Evolutionary conservation across 371 early-diverging fungal species (phyloP).

Genomic region (Rozella allomycis): DNA sequence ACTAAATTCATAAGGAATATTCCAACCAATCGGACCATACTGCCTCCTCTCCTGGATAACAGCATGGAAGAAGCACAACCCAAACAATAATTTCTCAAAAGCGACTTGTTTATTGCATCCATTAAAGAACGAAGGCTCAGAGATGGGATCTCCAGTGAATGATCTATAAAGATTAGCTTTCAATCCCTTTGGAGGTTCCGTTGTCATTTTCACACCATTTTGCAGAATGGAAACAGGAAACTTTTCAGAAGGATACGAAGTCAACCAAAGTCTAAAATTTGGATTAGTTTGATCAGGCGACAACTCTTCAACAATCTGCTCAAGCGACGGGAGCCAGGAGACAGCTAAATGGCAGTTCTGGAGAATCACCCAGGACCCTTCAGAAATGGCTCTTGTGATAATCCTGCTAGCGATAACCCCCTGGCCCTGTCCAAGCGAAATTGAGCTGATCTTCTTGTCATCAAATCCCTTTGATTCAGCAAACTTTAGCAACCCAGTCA

Average conservation of each 20-base stretch:
- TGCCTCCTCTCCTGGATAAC: conserved; percentile 23
- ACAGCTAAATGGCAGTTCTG: conserved; percentile 31
- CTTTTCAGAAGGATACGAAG: conserved; percentile 25
- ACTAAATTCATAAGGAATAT: conserved; percentile 36
- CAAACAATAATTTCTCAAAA: conserved; percentile 22
- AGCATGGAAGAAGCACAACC: conserved; percentile 28
- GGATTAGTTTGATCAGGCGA: conserved; percentile 18
- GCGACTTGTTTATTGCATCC: conserved; percentile 18
- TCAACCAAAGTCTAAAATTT: conserved; percentile 24
- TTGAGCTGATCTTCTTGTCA: conserved; percentile 16
- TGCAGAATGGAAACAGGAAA: conserved; percentile 27
- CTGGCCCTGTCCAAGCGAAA: conserved; percentile 29
- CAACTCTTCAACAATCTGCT: conserved; percentile 27
- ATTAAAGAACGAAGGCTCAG: conserved; percentile 23
- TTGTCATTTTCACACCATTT: conserved; percentile 33
- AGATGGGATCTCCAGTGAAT: conserved; percentile 26
- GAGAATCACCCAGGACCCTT: conserved; percentile 24
- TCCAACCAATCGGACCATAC: conserved; percentile 34
- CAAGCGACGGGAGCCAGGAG: conserved; percentile 27
- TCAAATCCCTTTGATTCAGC: conserved; percentile 25
- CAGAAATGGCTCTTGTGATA: conserved; percentile 12
- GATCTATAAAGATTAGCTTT: conserved; percentile 17
- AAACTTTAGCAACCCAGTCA: conserved; percentile 21
- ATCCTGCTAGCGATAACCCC: conserved; percentile 29
- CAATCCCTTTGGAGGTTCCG: conserved; percentile 26